Evolutionary conservation across 139 green algal genomes (phyloP).

Genomic region (Picocystis salinarum): DNA sequence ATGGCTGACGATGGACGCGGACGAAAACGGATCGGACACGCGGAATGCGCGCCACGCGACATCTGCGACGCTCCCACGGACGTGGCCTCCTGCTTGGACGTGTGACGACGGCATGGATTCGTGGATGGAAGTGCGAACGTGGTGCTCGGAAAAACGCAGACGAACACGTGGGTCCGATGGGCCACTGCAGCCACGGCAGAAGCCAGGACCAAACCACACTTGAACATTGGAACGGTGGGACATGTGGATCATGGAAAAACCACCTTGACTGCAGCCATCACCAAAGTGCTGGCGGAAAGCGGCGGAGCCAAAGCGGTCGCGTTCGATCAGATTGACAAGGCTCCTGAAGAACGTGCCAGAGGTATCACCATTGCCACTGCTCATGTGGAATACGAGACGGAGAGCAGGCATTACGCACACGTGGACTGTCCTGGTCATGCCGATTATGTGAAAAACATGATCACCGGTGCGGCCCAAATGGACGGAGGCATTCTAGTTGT

Average conservation of each 20-base stretch:
- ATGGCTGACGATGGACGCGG: no score
- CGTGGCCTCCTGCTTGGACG: no score
- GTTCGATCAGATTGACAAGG: constrained; percentile 98
- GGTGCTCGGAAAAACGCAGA: no score
- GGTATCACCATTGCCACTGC: constrained; percentile 98
- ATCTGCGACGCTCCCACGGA: no score
- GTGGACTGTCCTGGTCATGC: constrained; percentile 97
- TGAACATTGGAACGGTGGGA: constrained; percentile 97
- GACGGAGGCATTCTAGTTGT: constrained; percentile 96
- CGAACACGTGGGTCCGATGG: no score
- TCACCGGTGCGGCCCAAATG: constrained; percentile 79
- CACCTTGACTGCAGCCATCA: constrained; percentile 88
- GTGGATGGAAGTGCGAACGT: no score
- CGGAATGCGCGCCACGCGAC: no score
- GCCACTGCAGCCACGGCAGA: no score
- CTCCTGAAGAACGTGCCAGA: constrained; percentile 91
- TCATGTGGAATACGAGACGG: constrained; percentile 96
- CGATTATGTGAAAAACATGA: constrained; percentile 99
- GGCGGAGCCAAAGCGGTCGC: constrained; percentile 57
- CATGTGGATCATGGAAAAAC: constrained; percentile 99
- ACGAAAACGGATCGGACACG: no score
- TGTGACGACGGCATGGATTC: no score
- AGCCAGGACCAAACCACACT: constrained; percentile 70
- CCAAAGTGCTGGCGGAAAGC: constrained; percentile 69
- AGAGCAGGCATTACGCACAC: constrained; percentile 91